phyloP scores from a whole-genome alignment of 768 basidiomycete species.

The Pleurotus cornucopiae region DNA sequence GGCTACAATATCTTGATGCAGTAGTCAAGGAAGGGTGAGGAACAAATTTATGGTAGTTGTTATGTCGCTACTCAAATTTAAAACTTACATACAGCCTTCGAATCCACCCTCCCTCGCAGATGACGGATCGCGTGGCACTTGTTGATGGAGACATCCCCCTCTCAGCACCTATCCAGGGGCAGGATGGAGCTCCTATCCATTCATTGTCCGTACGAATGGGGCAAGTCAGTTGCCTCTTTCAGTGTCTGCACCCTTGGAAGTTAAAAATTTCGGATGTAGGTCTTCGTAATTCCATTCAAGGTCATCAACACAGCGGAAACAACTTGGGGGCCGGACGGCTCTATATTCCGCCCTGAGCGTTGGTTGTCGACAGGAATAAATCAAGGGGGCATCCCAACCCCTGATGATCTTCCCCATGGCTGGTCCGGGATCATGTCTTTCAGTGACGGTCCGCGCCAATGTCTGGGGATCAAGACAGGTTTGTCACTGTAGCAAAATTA shows the following conservation, averaged over 20 bases:
- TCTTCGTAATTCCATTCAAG: constrained; percentile 29
- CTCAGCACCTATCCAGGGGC: constrained; percentile 23
- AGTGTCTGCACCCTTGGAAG: background rate
- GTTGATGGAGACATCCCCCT: constrained; percentile 40
- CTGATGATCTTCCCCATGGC: constrained; percentile 26
- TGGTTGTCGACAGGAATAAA: constrained; percentile 23
- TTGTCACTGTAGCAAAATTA: constrained; percentile 4
- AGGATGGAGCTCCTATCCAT: constrained; percentile 19
- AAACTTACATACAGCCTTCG: constrained; percentile 24
- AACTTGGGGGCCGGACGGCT: constrained; percentile 32
- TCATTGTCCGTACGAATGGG: constrained; percentile 29
- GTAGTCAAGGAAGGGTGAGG: constrained; percentile 35
- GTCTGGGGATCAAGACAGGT: constrained; percentile 35
- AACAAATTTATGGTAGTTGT: no score
- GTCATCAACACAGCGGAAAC: constrained; percentile 26
- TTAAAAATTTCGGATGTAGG: constrained; percentile 13
- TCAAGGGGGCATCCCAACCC: constrained; percentile 22
- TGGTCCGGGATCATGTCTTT: constrained; percentile 34
- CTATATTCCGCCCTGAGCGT: constrained; percentile 33
- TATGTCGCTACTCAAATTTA: no score
- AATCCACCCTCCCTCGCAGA: constrained; percentile 33
- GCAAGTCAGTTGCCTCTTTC: constrained; percentile 23
- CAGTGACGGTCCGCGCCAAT: constrained; percentile 37
- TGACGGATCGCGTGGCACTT: constrained; percentile 35
- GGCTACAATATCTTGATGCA: constrained; percentile 36